Conservation (phyloP, 257 asterid genomes). For the Nicotiana benthamiana region DNA sequence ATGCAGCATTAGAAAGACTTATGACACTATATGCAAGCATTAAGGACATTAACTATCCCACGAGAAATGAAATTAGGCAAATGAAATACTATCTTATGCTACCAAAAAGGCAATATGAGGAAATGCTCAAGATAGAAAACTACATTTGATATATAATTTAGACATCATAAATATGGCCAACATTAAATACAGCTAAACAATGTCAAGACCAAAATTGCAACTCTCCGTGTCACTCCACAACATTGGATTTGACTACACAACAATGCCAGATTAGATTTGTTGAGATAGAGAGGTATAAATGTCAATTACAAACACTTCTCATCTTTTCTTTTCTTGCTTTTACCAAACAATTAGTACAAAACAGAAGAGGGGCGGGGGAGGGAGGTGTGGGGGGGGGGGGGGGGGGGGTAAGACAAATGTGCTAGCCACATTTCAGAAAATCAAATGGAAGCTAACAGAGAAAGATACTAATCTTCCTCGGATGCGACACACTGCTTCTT, state of each 20-base stretch:
- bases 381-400: not conserved
- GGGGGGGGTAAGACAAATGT: not conserved
- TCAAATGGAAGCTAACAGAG: not conserved
- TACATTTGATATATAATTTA: too few species aligned
- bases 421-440: not conserved
- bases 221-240: not conserved
- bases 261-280: not conserved
- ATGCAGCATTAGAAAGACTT: too few species aligned
- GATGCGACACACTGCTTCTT: constrained; percentile 61
- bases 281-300: not conserved
- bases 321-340: not conserved
- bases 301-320: not conserved
- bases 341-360: not conserved
- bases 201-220: not conserved
- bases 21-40: too few species aligned
- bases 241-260: not conserved
- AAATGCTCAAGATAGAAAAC: too few species aligned
- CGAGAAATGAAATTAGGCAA: too few species aligned
- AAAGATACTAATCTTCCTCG: constrained; percentile 36
- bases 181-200: not conserved
- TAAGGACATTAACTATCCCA: too few species aligned
- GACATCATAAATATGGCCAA: not conserved
- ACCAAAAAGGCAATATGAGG: too few species aligned
- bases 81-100: too few species aligned
- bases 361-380: not conserved